Percentiles rank a stretch among this genome's conserved stretches.
phyloP scores from a whole-genome alignment of 2,329 filamentous ascomycete genomes.

The Phyllosticta paracitricarpa region DNA sequence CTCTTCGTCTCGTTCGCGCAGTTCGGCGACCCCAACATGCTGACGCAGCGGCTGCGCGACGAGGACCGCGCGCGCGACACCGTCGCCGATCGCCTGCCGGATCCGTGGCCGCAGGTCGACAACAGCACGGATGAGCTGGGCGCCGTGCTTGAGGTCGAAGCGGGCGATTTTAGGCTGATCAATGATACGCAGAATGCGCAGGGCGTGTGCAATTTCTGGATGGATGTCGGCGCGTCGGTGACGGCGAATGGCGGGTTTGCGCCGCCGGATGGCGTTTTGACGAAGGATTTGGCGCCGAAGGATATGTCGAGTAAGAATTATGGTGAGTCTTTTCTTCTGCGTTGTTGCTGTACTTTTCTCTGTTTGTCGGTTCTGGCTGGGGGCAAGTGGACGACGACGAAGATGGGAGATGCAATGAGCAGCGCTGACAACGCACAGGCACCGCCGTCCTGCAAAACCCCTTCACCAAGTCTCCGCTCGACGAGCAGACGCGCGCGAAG shows the following conservation, averaged over 20 bases:
- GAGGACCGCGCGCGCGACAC: background rate
- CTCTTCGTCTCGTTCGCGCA: background rate
- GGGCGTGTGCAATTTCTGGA: background rate
- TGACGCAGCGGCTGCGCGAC: background rate
- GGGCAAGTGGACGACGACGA: background rate
- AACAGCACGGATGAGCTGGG: background rate
- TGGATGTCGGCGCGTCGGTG: background rate
- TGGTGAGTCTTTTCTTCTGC: background rate
- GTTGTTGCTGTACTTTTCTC: too few relatives aligned
- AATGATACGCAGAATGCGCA: background rate
- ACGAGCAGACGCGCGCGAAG: background rate
- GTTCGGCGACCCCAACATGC: background rate
- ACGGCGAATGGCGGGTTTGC: background rate
- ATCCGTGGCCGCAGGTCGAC: background rate
- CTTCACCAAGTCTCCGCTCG: background rate
- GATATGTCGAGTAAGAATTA: background rate
- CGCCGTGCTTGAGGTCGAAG: background rate
- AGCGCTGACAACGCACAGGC: background rate
- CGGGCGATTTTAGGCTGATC: background rate
- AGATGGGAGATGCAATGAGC: background rate
- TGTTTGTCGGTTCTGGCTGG: too few relatives aligned
- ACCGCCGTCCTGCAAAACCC: background rate
- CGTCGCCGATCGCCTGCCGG: background rate
- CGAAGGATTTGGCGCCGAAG: background rate
- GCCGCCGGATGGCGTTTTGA: background rate